Evolutionary conservation across 768 basidiomycete species (phyloP), one percentile per base, ranked within the genome.

Genomic region (Kwoniella bestiolae): DNA sequence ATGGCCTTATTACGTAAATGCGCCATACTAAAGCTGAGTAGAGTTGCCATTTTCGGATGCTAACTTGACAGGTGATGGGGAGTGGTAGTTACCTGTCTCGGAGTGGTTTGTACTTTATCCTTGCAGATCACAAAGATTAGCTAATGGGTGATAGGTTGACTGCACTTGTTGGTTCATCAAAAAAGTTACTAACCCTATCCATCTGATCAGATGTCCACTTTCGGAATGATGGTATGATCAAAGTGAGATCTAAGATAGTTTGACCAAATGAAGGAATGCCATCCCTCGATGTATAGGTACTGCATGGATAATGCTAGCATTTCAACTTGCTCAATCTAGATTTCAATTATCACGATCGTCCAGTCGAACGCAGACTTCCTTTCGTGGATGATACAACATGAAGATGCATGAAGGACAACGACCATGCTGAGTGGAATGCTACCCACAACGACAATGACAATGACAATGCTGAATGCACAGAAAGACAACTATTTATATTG

Each of bases 1-100:
- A n/a, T n/a, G n/a, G 23, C 21, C 23, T 32, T 28, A 52, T 62
- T 62, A 62, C 60, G 60, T 62, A 62, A 62, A 32, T 29, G 25
- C 6, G 8, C n/a, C 23, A 47, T 25, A n/a, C n/a, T n/a, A n/a
- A n/a, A 47, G 14, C 38, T 21, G 23, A n/a, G 44, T 29, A 1
- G 31, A 56, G 7, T 56, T 56, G 35, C 57, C 57, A 59, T 59
- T 26, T 46, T 49, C 57, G 57, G 57, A 26, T 49, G 26, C 21
- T 28, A n/a, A n/a, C n/a, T n/a, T n/a, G n/a, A n/a, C n/a, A n/a
- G n/a, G n/a, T n/a, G n/a, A n/a, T 57, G 12, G 8, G 8, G 8
- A 16, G 38, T 41, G 38, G 38, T 41, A 14, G 18, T 47, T 47
- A 47, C 46, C 25, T 47, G 25, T 47, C 46, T 47, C 46, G 46